Base-by-base conservation (phyloP, 129 eudicot species). In the Chrysanthemum lavandulifolium region DNA sequence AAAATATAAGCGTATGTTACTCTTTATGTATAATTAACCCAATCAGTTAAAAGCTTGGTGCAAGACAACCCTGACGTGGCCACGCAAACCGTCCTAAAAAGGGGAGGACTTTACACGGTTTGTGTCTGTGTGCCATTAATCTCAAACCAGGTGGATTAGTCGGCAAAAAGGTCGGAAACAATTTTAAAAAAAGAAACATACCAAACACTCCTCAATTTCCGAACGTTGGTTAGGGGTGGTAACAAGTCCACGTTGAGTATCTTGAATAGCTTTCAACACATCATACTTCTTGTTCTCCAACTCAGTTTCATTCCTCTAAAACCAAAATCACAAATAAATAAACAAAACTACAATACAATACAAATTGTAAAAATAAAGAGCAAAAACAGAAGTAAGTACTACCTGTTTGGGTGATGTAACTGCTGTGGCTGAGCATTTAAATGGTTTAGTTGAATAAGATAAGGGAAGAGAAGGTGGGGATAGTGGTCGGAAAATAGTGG, bases 171-270 rank as follows among this genome's bases (percentile, higher is more conserved):
- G 9, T 36, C 1, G 45, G 2, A 36, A 36, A 36, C 45, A 0
- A 14, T 3, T 19, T 19, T 19, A 55, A 29, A 36, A 16, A 65
- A 43, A 40, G 15, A 69, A 16, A 11, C 72, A 63, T 10, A 91
- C 99, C 81, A 95, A 80, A 33, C 91, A 82, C 75, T 90, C 99
- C 73, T 95, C 99, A 67, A 95, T 88, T 45, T 82, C 67, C 27
- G 88, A 86, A 43, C 97, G 96, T 79, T 90, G 91, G n/a, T 80
- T 79, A 19, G 91, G 69, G 53, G 91, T 86, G 16, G 99, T 86
- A 12, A 80, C 65, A 33, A 85, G 79, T 8, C 99, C 99, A 62
- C 97, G 80, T 7, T 87, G 79, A 15, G 97, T 88, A 66, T 88
- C 96, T 65, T 85, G 92, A 74, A 88, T 80, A 6, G 84, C 81